Evolutionary conservation across 2,329 filamentous ascomycete genomes (phyloP).

Genomic region (Xylariales sp.): DNA sequence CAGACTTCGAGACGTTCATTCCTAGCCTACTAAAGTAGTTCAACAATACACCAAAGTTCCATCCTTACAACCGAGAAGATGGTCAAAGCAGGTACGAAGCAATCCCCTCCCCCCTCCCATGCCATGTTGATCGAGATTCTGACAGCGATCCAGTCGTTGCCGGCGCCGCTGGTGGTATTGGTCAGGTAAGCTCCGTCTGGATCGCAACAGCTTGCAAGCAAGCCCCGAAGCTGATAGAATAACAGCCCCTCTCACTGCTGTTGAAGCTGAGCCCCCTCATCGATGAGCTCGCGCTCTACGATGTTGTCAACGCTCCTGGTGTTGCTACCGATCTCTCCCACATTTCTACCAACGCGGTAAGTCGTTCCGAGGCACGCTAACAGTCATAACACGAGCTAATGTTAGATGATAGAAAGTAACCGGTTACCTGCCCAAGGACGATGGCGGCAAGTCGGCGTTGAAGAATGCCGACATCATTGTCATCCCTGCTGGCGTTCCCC

Average conservation of each 20-base stretch:
- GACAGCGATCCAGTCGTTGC: slow-evolving; percentile 59
- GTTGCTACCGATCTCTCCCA: slow-evolving; percentile 95
- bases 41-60: no score
- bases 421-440: slow-evolving; percentile 81
- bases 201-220: not conserved
- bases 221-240: slow-evolving; percentile 7
- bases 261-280: slow-evolving; percentile 86
- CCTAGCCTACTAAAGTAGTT: no score
- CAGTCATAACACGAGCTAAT: no score
- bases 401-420: slow-evolving; percentile 63
- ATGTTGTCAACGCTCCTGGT: slow-evolving; percentile 98
- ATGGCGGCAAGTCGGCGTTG: slow-evolving; percentile 81
- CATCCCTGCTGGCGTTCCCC: slow-evolving; percentile 96
- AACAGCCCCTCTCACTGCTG: slow-evolving; percentile 87
- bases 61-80: no score
- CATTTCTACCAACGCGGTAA: slow-evolving; percentile 83
- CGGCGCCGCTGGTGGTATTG: slow-evolving; percentile 93
- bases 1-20: no score
- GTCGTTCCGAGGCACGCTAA: slow-evolving; percentile 20
- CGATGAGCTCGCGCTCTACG: slow-evolving; percentile 92
- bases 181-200: slow-evolving; percentile 64
- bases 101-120: not conserved
- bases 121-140: not conserved
- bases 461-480: slow-evolving; percentile 93
- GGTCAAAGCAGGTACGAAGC: slow-evolving; percentile 51